Conservation (phyloP, 345 rosid species). For the Zanthoxylum bungeanum region DNA sequence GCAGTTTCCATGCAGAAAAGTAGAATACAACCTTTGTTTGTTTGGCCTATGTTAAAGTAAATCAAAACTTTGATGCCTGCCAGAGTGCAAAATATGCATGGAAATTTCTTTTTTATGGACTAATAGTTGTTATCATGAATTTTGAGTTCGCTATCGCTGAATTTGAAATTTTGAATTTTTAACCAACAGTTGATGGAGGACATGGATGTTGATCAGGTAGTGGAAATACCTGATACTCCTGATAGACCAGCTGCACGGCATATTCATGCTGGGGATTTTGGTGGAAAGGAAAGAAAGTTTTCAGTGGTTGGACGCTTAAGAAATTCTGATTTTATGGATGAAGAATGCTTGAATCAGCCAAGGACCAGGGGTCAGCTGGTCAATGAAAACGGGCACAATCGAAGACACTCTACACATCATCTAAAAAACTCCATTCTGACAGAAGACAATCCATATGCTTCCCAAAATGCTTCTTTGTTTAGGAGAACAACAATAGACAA, state of each 20-base stretch:
- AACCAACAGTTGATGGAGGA: slow-evolving; percentile 56
- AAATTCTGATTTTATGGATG: slow-evolving; percentile 25
- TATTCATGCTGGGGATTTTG: slow-evolving; percentile 20
- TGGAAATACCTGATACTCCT: slow-evolving; percentile 78
- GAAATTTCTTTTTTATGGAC: not conserved
- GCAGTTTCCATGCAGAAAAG: not conserved
- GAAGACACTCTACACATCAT: slow-evolving; percentile 26
- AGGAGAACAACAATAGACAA: slow-evolving; percentile 37
- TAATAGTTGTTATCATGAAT: not conserved
- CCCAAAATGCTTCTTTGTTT: slow-evolving; percentile 33
- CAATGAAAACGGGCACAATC: slow-evolving; percentile 26
- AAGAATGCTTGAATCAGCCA: slow-evolving; percentile 29
- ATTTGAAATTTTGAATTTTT: not conserved
- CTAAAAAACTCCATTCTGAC: slow-evolving; percentile 28
- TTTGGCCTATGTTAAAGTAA: not conserved
- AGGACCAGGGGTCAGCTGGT: slow-evolving; percentile 28
- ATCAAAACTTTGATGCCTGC: not conserved
- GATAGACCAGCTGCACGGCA: slow-evolving; percentile 44
- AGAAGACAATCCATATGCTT: slow-evolving; percentile 19
- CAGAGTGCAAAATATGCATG: not conserved
- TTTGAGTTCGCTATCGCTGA: not conserved
- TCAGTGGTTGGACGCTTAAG: slow-evolving; percentile 25
- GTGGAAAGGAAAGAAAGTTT: slow-evolving; percentile 36
- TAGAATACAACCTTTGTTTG: not conserved
- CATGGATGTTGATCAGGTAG: slow-evolving; percentile 55